phyloP scores from a whole-genome alignment of 2,329 filamentous ascomycete species.

The Penicillium corylophilum region DNA sequence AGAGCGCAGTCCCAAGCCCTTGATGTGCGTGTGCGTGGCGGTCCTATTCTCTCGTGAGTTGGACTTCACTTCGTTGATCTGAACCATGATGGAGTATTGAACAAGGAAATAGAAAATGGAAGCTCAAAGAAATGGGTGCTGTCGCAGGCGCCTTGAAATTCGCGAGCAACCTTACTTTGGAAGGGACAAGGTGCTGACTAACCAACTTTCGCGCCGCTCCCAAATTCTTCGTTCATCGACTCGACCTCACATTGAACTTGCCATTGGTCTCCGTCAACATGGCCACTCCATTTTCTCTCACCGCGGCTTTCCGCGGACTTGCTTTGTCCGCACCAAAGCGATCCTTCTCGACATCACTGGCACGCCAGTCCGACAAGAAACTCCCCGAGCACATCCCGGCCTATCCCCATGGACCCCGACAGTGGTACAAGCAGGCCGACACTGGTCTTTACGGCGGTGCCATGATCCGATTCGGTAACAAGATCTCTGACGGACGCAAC shows the following conservation, averaged over 20 bases:
- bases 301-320: constrained; percentile 40
- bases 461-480: constrained; percentile 50
- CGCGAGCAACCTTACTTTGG: constrained; percentile 19
- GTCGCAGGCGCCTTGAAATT: constrained; percentile 32
- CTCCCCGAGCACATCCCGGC: constrained; percentile 43
- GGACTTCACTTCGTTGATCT: constrained; percentile 92
- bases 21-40: constrained; percentile 96
- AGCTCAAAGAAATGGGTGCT: constrained; percentile 13
- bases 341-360: constrained; percentile 39
- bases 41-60: constrained; percentile 94
- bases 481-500: constrained; percentile 50
- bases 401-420: constrained; percentile 48
- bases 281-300: constrained; percentile 36
- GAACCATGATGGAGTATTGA: constrained; percentile 61
- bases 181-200: no score
- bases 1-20: constrained; percentile 79
- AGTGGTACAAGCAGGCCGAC: constrained; percentile 48
- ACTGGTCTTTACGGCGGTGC: constrained; percentile 49
- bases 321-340: constrained; percentile 39
- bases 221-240: constrained; percentile 30
- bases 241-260: constrained; percentile 6
- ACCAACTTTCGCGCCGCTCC: constrained; percentile 9
- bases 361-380: constrained; percentile 31
- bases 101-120: constrained; percentile 1
- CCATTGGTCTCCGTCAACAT: constrained; percentile 17